phyloP scores from a whole-genome alignment of 768 basidiomycete species.

The Boletus reticulatus region DNA sequence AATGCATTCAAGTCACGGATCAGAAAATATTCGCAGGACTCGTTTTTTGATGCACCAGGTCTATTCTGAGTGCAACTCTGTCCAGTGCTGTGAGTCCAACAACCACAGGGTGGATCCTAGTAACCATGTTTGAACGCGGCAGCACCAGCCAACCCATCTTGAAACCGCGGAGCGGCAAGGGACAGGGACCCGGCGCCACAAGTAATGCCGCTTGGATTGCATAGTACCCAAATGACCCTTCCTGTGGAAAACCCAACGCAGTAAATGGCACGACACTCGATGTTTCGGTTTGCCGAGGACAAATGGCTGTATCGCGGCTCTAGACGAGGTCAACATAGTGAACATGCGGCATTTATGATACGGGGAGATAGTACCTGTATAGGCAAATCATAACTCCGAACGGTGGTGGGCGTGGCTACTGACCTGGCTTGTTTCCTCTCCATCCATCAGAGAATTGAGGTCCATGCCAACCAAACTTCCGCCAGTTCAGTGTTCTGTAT shows the following conservation, averaged over 20 bases:
- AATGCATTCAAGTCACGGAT: background rate
- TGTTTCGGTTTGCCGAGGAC: background rate
- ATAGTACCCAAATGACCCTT: background rate
- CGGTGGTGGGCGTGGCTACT: too few species aligned
- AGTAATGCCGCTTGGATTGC: background rate
- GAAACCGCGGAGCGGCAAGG: background rate
- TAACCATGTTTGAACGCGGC: constrained; percentile 1
- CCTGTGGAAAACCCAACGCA: background rate
- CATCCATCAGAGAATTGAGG: background rate
- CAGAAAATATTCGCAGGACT: background rate
- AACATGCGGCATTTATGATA: too few species aligned
- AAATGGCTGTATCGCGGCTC: background rate
- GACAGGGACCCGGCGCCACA: background rate
- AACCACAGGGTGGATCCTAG: constrained; percentile 22
- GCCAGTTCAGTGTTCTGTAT: background rate
- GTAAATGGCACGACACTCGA: background rate
- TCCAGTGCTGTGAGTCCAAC: background rate
- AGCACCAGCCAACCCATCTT: background rate
- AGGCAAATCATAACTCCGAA: background rate
- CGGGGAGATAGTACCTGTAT: background rate
- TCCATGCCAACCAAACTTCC: too few species aligned
- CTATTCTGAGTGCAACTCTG: too few species aligned
- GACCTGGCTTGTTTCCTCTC: background rate
- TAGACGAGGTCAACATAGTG: too few species aligned
- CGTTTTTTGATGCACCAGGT: background rate